phyloP scores from a whole-genome alignment of 108 stramenopile genomes.

The Seminavis robusta region DNA sequence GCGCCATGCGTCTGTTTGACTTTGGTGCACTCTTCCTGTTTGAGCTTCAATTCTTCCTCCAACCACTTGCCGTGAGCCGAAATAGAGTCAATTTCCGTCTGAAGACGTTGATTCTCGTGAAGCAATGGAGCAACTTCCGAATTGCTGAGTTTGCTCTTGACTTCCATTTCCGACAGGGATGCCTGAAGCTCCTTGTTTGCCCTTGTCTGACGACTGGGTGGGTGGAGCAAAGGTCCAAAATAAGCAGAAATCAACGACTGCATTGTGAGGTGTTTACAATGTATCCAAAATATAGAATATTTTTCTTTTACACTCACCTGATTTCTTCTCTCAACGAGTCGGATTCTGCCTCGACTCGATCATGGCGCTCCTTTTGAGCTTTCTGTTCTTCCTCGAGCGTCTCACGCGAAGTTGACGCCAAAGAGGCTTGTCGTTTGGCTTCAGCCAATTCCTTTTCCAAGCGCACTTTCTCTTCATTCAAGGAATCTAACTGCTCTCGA shows the following conservation, averaged over 20 bases:
- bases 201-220: constrained; percentile 49
- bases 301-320: constrained; percentile 40
- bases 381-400: constrained; percentile 5
- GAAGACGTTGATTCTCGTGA: constrained; percentile 60
- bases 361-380: constrained; percentile 24
- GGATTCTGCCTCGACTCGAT: constrained; percentile 49
- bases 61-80: constrained; percentile 65
- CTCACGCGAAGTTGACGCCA: too few relatives aligned
- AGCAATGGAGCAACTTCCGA: constrained; percentile 62
- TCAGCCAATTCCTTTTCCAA: too few relatives aligned
- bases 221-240: background rate
- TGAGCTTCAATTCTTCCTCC: constrained; percentile 46
- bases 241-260: constrained; percentile 3
- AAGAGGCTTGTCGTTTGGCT: too few relatives aligned
- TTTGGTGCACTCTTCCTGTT: constrained; percentile 25
- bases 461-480: too few relatives aligned
- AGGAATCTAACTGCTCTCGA: too few relatives aligned
- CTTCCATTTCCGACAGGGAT: constrained; percentile 43
- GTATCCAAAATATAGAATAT: background rate
- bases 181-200: constrained; percentile 41
- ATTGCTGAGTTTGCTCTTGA: constrained; percentile 43
- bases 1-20: constrained; percentile 29
- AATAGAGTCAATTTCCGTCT: constrained; percentile 65
- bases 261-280: constrained; percentile 4
- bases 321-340: constrained; percentile 69